Conservation (phyloP, 495 filamentous ascomycete genomes). For the Talaromyces liani region DNA sequence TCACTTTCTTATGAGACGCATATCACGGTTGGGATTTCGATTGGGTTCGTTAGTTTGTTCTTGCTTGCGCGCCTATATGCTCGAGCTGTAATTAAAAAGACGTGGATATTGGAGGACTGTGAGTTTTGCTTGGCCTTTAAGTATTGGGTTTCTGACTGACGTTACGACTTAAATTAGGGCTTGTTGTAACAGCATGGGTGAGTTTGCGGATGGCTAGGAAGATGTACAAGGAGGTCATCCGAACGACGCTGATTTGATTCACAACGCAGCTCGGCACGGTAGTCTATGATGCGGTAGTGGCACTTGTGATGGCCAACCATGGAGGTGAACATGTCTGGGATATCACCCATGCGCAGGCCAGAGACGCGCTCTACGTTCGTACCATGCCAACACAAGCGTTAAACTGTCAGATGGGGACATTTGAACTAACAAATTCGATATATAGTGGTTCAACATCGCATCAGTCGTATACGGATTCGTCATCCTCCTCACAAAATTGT, state of each 20-base stretch:
- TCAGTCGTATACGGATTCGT: slow-evolving; percentile 20
- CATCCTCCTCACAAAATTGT: slow-evolving; percentile 22
- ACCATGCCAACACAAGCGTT: background rate
- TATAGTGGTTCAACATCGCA: slow-evolving; percentile 25
- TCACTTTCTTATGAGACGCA: slow-evolving; percentile 9
- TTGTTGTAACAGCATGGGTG: slow-evolving; percentile 7
- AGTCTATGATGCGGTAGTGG: slow-evolving; percentile 7
- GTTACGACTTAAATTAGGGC: background rate
- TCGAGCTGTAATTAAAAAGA: slow-evolving; percentile 10
- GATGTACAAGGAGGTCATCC: background rate
- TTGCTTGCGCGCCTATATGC: slow-evolving; percentile 11
- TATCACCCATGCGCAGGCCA: slow-evolving; percentile 15
- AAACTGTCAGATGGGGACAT: background rate
- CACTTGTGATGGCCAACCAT: slow-evolving; percentile 16
- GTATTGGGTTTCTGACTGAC: background rate
- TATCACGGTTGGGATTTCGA: slow-evolving; percentile 12
- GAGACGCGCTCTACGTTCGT: slow-evolving; percentile 17
- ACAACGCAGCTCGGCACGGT: slow-evolving; percentile 8
- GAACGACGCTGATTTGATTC: background rate
- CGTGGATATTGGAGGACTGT: slow-evolving; percentile 21
- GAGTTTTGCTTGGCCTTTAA: background rate
- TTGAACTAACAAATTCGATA: background rate
- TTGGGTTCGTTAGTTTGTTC: slow-evolving; percentile 15
- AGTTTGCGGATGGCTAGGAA: background rate
- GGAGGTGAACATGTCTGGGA: slow-evolving; percentile 29